Percentiles rank a stretch among this genome's conserved stretches.
Evolutionary conservation across 306 rosid genomes (phyloP).

Genomic region (Lathyrus sativus): DNA sequence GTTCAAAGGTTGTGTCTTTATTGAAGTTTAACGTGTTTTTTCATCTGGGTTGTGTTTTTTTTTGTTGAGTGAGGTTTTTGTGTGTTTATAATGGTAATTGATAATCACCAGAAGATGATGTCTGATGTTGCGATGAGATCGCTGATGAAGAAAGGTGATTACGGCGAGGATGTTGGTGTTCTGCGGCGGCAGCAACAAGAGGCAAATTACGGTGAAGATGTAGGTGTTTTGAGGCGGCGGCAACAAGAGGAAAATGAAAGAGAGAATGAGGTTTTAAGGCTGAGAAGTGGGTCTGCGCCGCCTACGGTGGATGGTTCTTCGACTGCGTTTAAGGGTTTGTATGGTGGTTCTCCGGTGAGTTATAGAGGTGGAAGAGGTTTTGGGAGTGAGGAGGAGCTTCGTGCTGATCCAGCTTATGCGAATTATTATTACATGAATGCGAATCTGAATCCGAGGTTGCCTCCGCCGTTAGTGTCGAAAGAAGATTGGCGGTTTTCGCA

Average conservation of each 20-base stretch:
- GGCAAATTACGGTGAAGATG: constrained; percentile 56
- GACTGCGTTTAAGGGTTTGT: constrained; percentile 63
- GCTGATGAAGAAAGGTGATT: constrained; percentile 54
- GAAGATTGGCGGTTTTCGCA: constrained; percentile 89
- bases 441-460: constrained; percentile 83
- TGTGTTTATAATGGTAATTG: constrained; percentile 57
- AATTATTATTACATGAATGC: constrained; percentile 74
- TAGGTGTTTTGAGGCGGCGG: constrained; percentile 58
- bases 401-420: constrained; percentile 84
- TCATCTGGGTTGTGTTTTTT: constrained; percentile 6
- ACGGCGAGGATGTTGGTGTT: constrained; percentile 63
- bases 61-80: not conserved
- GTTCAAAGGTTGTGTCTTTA: constrained; percentile 50
- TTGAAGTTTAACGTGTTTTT: constrained; percentile 21
- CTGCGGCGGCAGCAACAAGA: constrained; percentile 61
- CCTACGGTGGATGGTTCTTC: constrained; percentile 89
- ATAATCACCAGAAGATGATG: constrained; percentile 62
- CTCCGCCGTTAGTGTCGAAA: constrained; percentile 82
- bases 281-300: constrained; percentile 94
- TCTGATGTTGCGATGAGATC: constrained; percentile 80
- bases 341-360: constrained; percentile 41
- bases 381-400: constrained; percentile 65
- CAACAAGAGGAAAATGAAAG: constrained; percentile 56
- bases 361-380: constrained; percentile 35
- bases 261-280: constrained; percentile 65